phyloP scores from a whole-genome alignment of 1,139 yeast genomes.

The Pichia sp. region DNA sequence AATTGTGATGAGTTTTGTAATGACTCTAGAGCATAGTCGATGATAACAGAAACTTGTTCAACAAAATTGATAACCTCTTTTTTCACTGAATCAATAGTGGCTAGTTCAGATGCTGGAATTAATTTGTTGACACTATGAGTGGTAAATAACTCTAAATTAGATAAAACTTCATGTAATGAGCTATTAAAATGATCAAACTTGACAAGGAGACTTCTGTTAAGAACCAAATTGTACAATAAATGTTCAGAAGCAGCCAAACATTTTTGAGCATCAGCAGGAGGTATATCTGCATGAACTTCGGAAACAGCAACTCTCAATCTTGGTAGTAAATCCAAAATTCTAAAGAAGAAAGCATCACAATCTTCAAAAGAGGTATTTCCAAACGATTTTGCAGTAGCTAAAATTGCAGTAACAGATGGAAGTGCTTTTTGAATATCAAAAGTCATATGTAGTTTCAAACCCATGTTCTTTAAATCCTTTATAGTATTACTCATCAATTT shows the following conservation, averaged over 20 bases:
- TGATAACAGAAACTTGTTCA: constrained; percentile 44
- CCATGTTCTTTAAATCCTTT: constrained; percentile 67
- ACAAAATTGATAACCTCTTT: constrained; percentile 3
- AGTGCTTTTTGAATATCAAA: constrained; percentile 60
- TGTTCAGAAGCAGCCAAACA: constrained; percentile 81
- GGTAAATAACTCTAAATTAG: constrained; percentile 12
- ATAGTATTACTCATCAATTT: constrained; percentile 72
- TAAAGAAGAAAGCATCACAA: constrained; percentile 57
- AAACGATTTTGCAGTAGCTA: constrained; percentile 51
- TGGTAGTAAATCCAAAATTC: constrained; percentile 74
- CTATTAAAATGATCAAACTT: constrained; percentile 15
- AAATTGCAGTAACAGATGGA: constrained; percentile 53
- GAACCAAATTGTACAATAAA: constrained; percentile 48
- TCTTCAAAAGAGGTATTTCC: constrained; percentile 37
- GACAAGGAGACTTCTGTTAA: constrained; percentile 43
- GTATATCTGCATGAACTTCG: constrained; percentile 65
- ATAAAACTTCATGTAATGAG: background rate
- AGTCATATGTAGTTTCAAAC: constrained; percentile 61
- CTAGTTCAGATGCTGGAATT: constrained; percentile 1
- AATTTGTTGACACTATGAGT: constrained; percentile 2
- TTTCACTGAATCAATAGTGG: background rate
- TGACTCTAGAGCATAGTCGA: constrained; percentile 42
- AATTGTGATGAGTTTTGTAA: constrained; percentile 27
- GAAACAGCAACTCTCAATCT: constrained; percentile 62
- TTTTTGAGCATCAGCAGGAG: constrained; percentile 65